A percentile compares a stretch with the other conserved stretches of the same genome.
Evolutionary conservation across 768 basidiomycete species (phyloP).

Genomic region (Pleurotus citrinopileatus): DNA sequence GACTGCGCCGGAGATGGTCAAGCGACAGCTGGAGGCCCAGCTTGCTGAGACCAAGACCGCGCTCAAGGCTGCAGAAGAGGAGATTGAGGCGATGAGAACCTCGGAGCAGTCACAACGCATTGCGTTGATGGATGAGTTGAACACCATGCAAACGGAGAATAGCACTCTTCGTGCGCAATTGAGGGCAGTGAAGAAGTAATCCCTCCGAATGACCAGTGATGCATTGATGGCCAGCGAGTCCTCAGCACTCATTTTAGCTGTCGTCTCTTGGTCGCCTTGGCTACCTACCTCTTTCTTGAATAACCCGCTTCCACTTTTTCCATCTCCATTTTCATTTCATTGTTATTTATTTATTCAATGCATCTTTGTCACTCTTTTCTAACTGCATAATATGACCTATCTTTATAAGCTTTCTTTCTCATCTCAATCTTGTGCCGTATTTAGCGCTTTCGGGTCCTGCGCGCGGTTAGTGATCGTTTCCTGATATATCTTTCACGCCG

Average conservation of each 20-base stretch:
- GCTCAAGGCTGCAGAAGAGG: conserved; percentile 61
- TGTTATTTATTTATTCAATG: not conserved
- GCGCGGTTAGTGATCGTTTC: not conserved
- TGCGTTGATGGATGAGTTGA: conserved; percentile 86
- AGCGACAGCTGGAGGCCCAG: conserved; percentile 63
- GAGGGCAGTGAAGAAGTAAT: conserved; percentile 52
- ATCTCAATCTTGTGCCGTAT: not conserved
- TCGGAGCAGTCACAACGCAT: conserved; percentile 82
- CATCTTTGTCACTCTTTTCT: not conserved
- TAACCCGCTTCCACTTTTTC: not conserved
- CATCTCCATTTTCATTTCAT: not conserved
- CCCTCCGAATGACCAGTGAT: too few relatives aligned
- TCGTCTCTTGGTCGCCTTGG: not conserved
- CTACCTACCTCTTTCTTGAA: not conserved
- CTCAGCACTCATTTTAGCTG: not conserved
- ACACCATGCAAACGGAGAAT: conserved; percentile 80
- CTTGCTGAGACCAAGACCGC: conserved; percentile 58
- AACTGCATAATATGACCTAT: not conserved
- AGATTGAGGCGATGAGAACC: conserved; percentile 62
- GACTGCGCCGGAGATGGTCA: conserved; percentile 51
- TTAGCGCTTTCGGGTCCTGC: not conserved
- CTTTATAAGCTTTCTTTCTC: not conserved
- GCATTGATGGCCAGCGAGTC: too few relatives aligned
- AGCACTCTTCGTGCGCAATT: conserved; percentile 66
- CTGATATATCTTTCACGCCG: not conserved